Evolutionary conservation across 352 stramenopile genomes (phyloP).

Genomic region (Globisporangium spiculum): DNA sequence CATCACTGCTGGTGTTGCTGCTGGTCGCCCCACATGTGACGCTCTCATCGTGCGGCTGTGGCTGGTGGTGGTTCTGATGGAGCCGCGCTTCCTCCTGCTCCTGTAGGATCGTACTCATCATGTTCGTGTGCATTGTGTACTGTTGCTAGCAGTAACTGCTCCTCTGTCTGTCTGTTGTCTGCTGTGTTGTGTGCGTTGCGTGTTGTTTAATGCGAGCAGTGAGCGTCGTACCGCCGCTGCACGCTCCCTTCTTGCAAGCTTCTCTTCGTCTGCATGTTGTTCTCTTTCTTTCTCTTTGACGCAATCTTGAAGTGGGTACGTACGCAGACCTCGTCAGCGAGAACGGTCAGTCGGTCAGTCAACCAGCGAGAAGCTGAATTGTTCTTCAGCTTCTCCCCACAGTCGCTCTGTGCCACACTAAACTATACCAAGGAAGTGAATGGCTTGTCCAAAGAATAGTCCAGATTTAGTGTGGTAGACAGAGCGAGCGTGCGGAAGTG

Average conservation of each 20-base stretch:
- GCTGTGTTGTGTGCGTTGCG: not conserved
- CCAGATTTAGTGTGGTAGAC: not conserved
- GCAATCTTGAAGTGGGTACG: conserved; percentile 13
- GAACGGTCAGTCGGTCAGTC: not conserved
- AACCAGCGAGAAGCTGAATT: not conserved
- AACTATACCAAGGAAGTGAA: not conserved
- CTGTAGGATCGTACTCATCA: conserved; percentile 6
- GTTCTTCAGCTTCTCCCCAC: not conserved
- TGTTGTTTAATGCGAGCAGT: not conserved
- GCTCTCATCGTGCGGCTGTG: conserved; percentile 1
- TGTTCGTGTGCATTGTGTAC: conserved; percentile 8
- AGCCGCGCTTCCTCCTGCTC: conserved; percentile 10
- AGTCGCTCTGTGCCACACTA: not conserved
- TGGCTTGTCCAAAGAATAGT: not conserved
- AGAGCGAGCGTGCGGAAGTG: not conserved
- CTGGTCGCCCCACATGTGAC: not conserved
- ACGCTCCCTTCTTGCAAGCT: not conserved
- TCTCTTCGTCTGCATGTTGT: conserved; percentile 6
- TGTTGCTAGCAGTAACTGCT: not conserved
- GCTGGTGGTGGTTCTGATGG: conserved; percentile 4
- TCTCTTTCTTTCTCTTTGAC: conserved; percentile 8
- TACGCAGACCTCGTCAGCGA: not conserved
- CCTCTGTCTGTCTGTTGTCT: not conserved
- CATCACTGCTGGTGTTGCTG: not conserved
- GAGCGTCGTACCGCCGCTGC: not conserved